Evolutionary conservation across 768 basidiomycete genomes (phyloP).

Genomic region (Termitomyces bulborhizus): DNA sequence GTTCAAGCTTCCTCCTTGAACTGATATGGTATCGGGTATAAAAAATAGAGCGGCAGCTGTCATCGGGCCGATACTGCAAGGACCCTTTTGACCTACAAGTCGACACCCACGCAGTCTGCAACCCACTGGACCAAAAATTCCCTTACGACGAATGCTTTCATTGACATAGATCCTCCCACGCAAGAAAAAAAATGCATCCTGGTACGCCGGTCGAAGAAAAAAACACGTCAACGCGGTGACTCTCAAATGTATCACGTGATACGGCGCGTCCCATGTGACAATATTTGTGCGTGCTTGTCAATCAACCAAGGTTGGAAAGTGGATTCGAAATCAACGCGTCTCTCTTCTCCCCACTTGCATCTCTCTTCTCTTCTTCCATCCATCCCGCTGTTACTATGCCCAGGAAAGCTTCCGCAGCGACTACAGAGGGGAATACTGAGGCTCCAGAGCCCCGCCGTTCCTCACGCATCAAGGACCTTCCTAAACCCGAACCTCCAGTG

Average conservation of each 20-base stretch:
- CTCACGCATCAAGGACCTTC: conserved; percentile 66
- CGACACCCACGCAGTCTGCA: neutral
- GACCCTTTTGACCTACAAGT: neutral
- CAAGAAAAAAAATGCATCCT: no score
- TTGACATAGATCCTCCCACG: no score
- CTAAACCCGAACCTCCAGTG: conserved; percentile 41
- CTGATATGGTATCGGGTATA: neutral
- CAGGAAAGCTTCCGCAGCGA: conserved; percentile 55
- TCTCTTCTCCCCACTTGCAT: conserved; percentile 14
- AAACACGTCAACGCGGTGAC: neutral
- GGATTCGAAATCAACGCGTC: conserved; percentile 17
- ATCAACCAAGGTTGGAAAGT: conserved; percentile 17
- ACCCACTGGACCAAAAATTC: neutral
- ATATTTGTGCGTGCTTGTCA: conserved; percentile 15
- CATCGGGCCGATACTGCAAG: no score
- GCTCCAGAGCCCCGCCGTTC: conserved; percentile 60
- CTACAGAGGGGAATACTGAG: conserved; percentile 33
- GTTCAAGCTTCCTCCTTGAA: neutral
- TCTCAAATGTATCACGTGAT: conserved; percentile 8
- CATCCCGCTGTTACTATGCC: conserved; percentile 42
- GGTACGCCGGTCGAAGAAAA: no score
- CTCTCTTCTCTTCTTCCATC: conserved; percentile 8
- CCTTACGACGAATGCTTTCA: no score
- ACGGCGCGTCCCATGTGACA: conserved; percentile 20
- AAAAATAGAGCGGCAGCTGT: neutral